phyloP scores from a whole-genome alignment of 2,329 filamentous ascomycete species.

The Drechslera avenae region DNA sequence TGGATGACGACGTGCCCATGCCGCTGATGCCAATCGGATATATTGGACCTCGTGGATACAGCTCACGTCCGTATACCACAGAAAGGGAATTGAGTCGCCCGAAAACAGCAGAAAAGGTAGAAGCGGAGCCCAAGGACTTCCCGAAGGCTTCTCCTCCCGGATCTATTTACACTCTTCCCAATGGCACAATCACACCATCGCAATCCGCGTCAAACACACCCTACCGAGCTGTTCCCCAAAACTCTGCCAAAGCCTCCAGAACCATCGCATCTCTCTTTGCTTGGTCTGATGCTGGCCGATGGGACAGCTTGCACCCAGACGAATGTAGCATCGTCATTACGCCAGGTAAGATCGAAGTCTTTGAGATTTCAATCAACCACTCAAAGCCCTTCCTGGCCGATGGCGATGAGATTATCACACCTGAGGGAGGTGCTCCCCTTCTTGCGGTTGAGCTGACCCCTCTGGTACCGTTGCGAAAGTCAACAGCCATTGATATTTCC shows the following conservation, averaged over 20 bases:
- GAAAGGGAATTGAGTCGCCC: slow-evolving; percentile 18
- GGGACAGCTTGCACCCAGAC: slow-evolving; percentile 65
- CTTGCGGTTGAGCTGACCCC: slow-evolving; percentile 86
- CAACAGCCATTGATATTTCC: slow-evolving; percentile 91
- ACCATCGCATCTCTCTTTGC: slow-evolving; percentile 65
- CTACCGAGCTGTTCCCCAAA: slow-evolving; percentile 60
- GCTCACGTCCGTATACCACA: slow-evolving; percentile 16
- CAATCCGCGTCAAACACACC: slow-evolving; percentile 81
- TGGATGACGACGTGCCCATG: slow-evolving; percentile 54
- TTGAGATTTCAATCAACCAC: slow-evolving; percentile 59
- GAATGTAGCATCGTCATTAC: slow-evolving; percentile 68
- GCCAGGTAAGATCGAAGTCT: slow-evolving; percentile 69
- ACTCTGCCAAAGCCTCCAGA: slow-evolving; percentile 58
- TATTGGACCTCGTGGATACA: slow-evolving; percentile 24
- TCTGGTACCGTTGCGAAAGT: slow-evolving; percentile 84
- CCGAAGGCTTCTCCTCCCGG: slow-evolving; percentile 50
- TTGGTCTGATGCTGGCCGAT: slow-evolving; percentile 65
- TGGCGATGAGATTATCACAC: slow-evolving; percentile 46
- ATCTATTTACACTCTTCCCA: slow-evolving; percentile 47
- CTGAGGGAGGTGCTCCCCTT: slow-evolving; percentile 55
- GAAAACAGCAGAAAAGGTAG: slow-evolving; percentile 11
- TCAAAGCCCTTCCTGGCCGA: slow-evolving; percentile 50
- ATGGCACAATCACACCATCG: slow-evolving; percentile 72
- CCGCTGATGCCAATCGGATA: slow-evolving; percentile 44
- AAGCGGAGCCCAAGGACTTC: slow-evolving; percentile 46